Conservation (phyloP, 2,329 filamentous ascomycete genomes). For the Nemania sp. region DNA sequence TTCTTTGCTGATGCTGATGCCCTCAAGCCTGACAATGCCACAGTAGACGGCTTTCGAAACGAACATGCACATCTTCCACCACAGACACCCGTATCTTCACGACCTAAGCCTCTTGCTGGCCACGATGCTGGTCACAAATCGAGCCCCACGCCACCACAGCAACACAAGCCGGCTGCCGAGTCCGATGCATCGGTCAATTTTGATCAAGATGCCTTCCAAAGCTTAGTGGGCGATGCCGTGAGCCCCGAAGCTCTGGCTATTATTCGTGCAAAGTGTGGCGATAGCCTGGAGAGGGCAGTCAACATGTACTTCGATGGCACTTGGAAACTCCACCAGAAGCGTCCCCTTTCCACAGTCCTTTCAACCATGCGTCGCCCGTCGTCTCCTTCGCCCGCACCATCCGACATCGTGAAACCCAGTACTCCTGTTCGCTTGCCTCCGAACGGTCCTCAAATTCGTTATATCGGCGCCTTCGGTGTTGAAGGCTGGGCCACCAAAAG, state of each 20-base stretch:
- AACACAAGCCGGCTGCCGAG: slow-evolving; percentile 15
- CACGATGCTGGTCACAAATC: too few relatives aligned
- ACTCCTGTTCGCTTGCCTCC: slow-evolving; percentile 18
- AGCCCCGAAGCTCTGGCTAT: slow-evolving; percentile 50
- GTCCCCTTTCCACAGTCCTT: slow-evolving; percentile 28
- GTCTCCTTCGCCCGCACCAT: not conserved
- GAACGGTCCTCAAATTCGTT: slow-evolving; percentile 56
- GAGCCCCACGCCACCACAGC: slow-evolving; percentile 2
- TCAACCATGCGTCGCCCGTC: slow-evolving; percentile 17
- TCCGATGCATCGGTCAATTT: slow-evolving; percentile 46
- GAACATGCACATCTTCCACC: slow-evolving; percentile 27
- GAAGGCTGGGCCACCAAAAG: slow-evolving; percentile 91
- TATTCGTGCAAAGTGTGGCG: slow-evolving; percentile 58
- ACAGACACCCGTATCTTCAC: slow-evolving; percentile 27
- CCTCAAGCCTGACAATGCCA: slow-evolving; percentile 23
- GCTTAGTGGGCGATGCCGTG: slow-evolving; percentile 62
- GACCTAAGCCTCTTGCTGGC: slow-evolving; percentile 26
- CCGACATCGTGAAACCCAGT: slow-evolving; percentile 13
- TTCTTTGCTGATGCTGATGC: slow-evolving; percentile 46
- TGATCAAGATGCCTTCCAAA: slow-evolving; percentile 60
- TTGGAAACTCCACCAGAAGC: slow-evolving; percentile 56
- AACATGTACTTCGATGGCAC: slow-evolving; percentile 74
- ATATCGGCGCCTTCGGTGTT: slow-evolving; percentile 89
- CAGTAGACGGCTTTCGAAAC: slow-evolving; percentile 22
- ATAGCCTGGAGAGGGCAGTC: slow-evolving; percentile 64